These are phyloP conservation scores for Geosmithia putterillii DNA, from an alignment of 2,329 filamentous ascomycete species.

Conservation along the genomic window DNA sequence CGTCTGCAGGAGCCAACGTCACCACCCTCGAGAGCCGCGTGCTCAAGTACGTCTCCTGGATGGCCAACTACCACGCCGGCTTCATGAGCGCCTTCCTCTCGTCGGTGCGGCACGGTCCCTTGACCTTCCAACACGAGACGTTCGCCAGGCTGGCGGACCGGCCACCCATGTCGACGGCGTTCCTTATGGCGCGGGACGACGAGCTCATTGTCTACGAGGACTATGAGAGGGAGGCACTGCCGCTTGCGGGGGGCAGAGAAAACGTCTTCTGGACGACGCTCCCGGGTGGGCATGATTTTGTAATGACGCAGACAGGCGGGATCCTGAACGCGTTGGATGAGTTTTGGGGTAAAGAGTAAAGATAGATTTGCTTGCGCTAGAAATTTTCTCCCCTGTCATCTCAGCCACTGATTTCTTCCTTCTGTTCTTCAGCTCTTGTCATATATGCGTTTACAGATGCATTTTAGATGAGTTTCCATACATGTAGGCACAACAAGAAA, in stretches of 20 bases:
- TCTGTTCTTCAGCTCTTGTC: background rate
- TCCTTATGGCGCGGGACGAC: conserved; percentile 38
- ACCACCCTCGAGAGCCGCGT: conserved; percentile 33
- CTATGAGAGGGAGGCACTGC: conserved; percentile 35
- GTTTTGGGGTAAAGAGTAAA: conserved; percentile 31
- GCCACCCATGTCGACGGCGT: conserved; percentile 29
- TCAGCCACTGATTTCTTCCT: background rate
- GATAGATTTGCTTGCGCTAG: no score
- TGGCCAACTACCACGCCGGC: conserved; percentile 40
- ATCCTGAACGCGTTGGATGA: conserved; percentile 33
- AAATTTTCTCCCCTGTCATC: background rate
- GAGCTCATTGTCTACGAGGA: conserved; percentile 38
- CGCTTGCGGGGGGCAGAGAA: conserved; percentile 35
- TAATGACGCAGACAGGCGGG: conserved; percentile 38
- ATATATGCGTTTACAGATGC: no score
- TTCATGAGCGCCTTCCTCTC: conserved; percentile 50
- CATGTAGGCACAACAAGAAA: no score
- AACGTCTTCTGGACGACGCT: conserved; percentile 38
- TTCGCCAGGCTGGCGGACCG: conserved; percentile 34
- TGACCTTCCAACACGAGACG: conserved; percentile 36
- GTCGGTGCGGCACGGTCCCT: conserved; percentile 39
- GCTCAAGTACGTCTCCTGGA: conserved; percentile 43
- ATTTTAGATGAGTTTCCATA: no score
- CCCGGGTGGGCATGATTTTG: conserved; percentile 47
- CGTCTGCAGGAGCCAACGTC: conserved; percentile 10